These are phyloP conservation scores for Vigna radiata DNA, from an alignment of 306 rosid genomes.

Conservation along the genomic window DNA sequence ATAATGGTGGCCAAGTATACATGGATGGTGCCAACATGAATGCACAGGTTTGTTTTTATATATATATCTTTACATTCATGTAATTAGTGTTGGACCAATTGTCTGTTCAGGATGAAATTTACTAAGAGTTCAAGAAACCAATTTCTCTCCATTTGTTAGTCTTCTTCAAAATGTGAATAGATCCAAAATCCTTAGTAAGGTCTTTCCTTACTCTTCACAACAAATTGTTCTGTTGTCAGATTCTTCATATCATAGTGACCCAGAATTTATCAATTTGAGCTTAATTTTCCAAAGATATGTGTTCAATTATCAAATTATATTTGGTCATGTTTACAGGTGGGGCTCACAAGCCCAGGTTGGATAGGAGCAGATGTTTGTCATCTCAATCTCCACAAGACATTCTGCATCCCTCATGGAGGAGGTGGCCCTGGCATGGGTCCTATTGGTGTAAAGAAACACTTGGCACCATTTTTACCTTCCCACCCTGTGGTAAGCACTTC, in stretches of 20 bases:
- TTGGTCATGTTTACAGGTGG: slow-evolving; percentile 65
- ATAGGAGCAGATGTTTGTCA: slow-evolving; percentile 99
- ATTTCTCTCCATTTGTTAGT: slow-evolving; percentile 1
- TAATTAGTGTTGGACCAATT: slow-evolving; percentile 4
- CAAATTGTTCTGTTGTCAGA: slow-evolving; percentile 21
- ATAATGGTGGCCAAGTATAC: slow-evolving; percentile 98
- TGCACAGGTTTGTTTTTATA: slow-evolving; percentile 74
- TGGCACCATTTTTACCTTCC: slow-evolving; percentile 98
- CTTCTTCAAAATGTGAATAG: slow-evolving; percentile 9
- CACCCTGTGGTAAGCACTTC: slow-evolving; percentile 86
- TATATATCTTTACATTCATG: slow-evolving; percentile 20
- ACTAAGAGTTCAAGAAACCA: slow-evolving; percentile 23
- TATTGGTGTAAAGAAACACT: slow-evolving; percentile 98
- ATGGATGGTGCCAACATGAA: slow-evolving; percentile 99
- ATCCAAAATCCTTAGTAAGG: slow-evolving; percentile 19
- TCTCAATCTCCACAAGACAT: slow-evolving; percentile 99
- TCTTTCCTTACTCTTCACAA: not conserved
- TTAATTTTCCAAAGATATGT: slow-evolving; percentile 25
- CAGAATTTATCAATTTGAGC: slow-evolving; percentile 12
- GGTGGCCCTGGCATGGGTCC: slow-evolving; percentile 99
- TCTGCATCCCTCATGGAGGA: slow-evolving; percentile 99
- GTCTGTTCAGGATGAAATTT: not conserved
- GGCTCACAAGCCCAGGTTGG: slow-evolving; percentile 98
- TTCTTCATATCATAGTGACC: slow-evolving; percentile 31
- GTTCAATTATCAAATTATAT: slow-evolving; percentile 22